Conservation (phyloP, 352 stramenopile species). For the Globisporangium takayamanum region DNA sequence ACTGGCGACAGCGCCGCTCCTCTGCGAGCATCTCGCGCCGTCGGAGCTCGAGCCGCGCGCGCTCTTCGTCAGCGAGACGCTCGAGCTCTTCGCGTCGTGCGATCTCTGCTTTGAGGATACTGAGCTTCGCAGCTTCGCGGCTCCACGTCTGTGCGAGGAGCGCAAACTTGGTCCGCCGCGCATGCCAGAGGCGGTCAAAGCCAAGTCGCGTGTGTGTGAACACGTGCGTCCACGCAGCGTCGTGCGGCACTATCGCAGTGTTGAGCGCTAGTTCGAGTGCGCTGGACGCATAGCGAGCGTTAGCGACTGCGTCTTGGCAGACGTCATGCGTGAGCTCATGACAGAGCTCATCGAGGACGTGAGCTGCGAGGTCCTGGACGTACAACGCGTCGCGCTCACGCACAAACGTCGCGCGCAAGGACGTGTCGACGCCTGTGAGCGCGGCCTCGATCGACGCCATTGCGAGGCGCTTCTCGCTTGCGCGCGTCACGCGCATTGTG, state of each 20-base stretch:
- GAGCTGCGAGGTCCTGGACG: conserved; percentile 10
- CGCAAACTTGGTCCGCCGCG: conserved; percentile 27
- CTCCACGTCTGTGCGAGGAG: conserved; percentile 34
- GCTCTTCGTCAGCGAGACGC: conserved; percentile 44
- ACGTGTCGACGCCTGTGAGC: conserved; percentile 26
- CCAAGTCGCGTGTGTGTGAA: conserved; percentile 11
- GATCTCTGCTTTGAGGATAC: conserved; percentile 40
- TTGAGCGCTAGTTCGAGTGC: conserved; percentile 5
- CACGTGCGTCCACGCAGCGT: conserved; percentile 3
- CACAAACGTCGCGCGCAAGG: conserved; percentile 23
- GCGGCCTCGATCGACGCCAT: conserved; percentile 50
- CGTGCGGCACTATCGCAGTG: conserved; percentile 4
- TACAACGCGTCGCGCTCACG: conserved; percentile 26
- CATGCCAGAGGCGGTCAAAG: conserved; percentile 40
- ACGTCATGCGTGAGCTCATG: conserved; percentile 19
- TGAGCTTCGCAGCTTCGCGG: conserved; percentile 37
- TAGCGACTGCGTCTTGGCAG: conserved; percentile 18
- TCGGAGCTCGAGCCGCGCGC: conserved; percentile 25
- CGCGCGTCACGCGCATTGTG: conserved; percentile 39
- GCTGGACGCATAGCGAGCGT: conserved; percentile 9
- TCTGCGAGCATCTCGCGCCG: conserved; percentile 66
- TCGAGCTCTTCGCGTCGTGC: conserved; percentile 42
- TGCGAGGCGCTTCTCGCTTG: conserved; percentile 54
- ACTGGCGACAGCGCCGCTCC: conserved; percentile 47
- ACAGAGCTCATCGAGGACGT: conserved; percentile 25